Percentiles rank a stretch among this genome's conserved stretches.
Conservation (phyloP, 495 filamentous ascomycete species). For the Aspergillus asperescens region DNA sequence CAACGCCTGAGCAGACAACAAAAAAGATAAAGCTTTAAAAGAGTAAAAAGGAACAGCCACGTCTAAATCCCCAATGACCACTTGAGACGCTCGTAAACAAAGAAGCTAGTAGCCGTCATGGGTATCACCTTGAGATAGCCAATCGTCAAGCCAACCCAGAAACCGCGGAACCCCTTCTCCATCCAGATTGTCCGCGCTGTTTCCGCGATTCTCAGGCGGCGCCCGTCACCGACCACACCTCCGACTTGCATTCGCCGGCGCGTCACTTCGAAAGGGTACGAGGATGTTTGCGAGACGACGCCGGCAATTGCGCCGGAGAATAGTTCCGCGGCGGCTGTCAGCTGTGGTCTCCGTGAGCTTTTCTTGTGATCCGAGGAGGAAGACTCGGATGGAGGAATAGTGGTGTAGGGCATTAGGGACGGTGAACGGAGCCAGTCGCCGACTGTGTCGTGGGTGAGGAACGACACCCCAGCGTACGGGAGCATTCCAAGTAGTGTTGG, state of each 20-base stretch:
- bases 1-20: background rate
- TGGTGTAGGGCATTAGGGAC: slow-evolving; percentile 62
- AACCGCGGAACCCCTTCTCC: slow-evolving; percentile 74
- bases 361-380: slow-evolving; percentile 10
- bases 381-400: slow-evolving; percentile 38
- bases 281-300: slow-evolving; percentile 79
- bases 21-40: background rate
- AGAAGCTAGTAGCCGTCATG: slow-evolving; percentile 74
- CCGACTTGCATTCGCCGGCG: slow-evolving; percentile 92
- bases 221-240: slow-evolving; percentile 87
- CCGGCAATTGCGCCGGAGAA: slow-evolving; percentile 79
- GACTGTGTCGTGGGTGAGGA: slow-evolving; percentile 86
- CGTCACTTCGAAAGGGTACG: slow-evolving; percentile 91
- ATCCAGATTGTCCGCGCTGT: slow-evolving; percentile 66
- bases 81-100: slow-evolving; percentile 80
- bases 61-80: slow-evolving; percentile 57
- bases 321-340: slow-evolving; percentile 73
- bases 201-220: slow-evolving; percentile 68
- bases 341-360: slow-evolving; percentile 33
- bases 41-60: background rate
- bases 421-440: slow-evolving; percentile 74
- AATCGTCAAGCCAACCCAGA: slow-evolving; percentile 89
- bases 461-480: slow-evolving; percentile 95
- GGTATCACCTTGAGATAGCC: slow-evolving; percentile 93
- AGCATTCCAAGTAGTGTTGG: slow-evolving; percentile 90